Percentiles rank a stretch among this genome's conserved stretches.
These are phyloP conservation scores for Mycena latifolia DNA, from an alignment of 768 basidiomycete species.

Conservation along the genomic window DNA sequence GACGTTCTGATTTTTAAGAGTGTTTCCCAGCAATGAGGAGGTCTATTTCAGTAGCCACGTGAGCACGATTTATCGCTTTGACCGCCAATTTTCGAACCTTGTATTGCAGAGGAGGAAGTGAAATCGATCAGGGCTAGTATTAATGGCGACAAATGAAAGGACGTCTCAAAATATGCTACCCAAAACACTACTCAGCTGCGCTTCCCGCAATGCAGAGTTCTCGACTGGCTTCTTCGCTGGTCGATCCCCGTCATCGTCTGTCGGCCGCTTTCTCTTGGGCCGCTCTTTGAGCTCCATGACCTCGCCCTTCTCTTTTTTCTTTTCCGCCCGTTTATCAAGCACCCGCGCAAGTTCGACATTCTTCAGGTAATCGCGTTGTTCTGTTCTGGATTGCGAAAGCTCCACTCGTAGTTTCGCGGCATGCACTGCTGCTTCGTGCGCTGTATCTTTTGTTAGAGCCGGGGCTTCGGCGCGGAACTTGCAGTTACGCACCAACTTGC, in stretches of 20 bases:
- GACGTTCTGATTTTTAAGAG: too few relatives aligned
- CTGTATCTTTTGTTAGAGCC: conserved; percentile 53
- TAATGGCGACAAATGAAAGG: background rate
- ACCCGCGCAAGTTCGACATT: conserved; percentile 95
- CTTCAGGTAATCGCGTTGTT: conserved; percentile 93
- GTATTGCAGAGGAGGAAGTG: too few relatives aligned
- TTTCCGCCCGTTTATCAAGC: conserved; percentile 82
- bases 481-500: conserved; percentile 85
- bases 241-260: conserved; percentile 35
- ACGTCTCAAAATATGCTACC: conserved; percentile 20
- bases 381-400: conserved; percentile 85
- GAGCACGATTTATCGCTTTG: too few relatives aligned
- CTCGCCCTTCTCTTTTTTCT: conserved; percentile 70
- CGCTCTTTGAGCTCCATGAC: conserved; percentile 58
- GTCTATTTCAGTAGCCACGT: too few relatives aligned
- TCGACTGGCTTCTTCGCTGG: conserved; percentile 22
- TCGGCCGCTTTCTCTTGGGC: conserved; percentile 44
- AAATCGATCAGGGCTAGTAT: too few relatives aligned
- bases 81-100: too few relatives aligned
- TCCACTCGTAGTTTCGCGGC: conserved; percentile 92
- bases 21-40: too few relatives aligned
- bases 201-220: conserved; percentile 16
- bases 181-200: conserved; percentile 29
- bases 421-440: conserved; percentile 93
- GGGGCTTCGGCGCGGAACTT: background rate